phyloP scores from a whole-genome alignment of 805 yeast species.

The Yarrowia sp. region DNA sequence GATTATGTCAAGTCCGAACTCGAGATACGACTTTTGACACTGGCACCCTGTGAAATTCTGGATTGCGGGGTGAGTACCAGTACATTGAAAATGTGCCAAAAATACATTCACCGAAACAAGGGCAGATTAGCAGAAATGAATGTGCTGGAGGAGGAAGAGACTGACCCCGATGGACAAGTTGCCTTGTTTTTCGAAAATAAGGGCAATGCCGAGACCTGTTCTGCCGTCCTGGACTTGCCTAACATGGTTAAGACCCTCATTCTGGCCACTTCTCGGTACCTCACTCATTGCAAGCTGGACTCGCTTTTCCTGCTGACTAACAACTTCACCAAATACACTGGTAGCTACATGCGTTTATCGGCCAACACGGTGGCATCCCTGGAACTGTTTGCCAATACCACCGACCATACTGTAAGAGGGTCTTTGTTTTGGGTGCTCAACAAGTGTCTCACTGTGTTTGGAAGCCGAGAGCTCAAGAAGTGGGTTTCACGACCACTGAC shows the following conservation, averaged over 20 bases:
- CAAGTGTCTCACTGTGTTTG: conserved; percentile 76
- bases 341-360: conserved; percentile 54
- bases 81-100: conserved; percentile 35
- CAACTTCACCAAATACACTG: conserved; percentile 53
- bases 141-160: conserved; percentile 1
- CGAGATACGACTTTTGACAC: conserved; percentile 69
- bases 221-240: conserved; percentile 30
- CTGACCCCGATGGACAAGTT: neutral
- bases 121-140: conserved; percentile 17
- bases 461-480: conserved; percentile 58
- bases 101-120: neutral
- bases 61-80: conserved; percentile 44
- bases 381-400: conserved; percentile 69
- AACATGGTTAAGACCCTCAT: conserved; percentile 43
- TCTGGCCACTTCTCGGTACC: conserved; percentile 50
- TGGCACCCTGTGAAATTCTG: conserved; percentile 75
- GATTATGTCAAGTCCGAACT: conserved; percentile 55
- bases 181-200: neutral
- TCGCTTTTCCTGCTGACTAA: conserved; percentile 52
- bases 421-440: conserved; percentile 77
- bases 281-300: conserved; percentile 62
- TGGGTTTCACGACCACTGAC: conserved; percentile 80
- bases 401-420: conserved; percentile 58
- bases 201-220: conserved; percentile 7
- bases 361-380: conserved; percentile 65